Evolutionary conservation across 352 stramenopile genomes (phyloP), one percentile per base, ranked within the genome.

Genomic region (Phytophthora foliorum): DNA sequence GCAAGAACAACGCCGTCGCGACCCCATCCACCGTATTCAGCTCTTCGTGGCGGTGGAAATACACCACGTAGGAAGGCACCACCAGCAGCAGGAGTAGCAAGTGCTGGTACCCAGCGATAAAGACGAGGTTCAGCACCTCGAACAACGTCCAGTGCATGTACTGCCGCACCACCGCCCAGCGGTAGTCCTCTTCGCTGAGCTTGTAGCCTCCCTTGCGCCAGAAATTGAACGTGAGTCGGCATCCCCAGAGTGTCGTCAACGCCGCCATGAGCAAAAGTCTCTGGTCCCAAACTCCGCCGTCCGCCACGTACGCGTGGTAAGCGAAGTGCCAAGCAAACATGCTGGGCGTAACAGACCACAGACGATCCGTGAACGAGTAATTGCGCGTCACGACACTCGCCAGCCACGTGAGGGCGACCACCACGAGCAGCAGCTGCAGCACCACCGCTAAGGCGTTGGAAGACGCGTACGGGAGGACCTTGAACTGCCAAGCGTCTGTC

Each of bases 151-250:
- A 86, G 71, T 98, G 84, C 49, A 98, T 68, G 24, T 82, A 72
- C 57, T 94, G 79, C 11, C 87, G 87, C 42, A 98, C 57, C 19
- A 90, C 80, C 4, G 84, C 89, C 94, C 93, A 98, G 55, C 94
- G 82, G 72, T 98, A 98, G 84, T 98, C 94, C 71, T 98, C 91
- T 27, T 94, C 92, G 17, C 78, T 82, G 74, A 93, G 95, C 4
- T 64, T 76, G 74, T 98, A 98, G 67, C 94, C 93, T 39, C 94
- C 94, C 57, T 96, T 92, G 66, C 93, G 84, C 63, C 84, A 80
- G 72, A 98, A 98, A 78, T 98, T 98, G 66, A 93, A 95, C 21
- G 89, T 96, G 41, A 98, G 80, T 22, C 93, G 78, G 4, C 85
- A 41, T 6, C 92, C 93, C 94, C 94, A 98, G 2, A 97, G 49